Percentiles rank a stretch among this genome's conserved stretches.
Conservation (phyloP, 805 yeast genomes). For the Kockiozyma suomiensis region DNA sequence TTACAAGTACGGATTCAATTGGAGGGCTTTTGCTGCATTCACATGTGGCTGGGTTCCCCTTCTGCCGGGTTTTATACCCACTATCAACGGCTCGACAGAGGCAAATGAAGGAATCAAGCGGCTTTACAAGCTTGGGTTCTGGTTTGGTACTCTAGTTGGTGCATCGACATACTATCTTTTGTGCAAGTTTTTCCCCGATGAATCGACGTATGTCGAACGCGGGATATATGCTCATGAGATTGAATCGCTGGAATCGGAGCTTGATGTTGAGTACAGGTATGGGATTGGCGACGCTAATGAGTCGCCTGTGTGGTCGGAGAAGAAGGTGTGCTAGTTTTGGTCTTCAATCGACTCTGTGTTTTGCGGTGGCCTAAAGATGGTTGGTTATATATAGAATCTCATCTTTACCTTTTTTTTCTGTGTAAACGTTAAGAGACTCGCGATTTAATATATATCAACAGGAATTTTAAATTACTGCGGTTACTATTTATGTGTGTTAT, state of each 20-base stretch:
- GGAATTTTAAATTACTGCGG: too few relatives aligned
- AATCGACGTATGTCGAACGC: conserved; percentile 23
- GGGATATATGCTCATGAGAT: conserved; percentile 13
- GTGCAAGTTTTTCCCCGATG: conserved; percentile 56
- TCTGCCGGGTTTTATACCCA: conserved; percentile 36
- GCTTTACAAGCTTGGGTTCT: conserved; percentile 58
- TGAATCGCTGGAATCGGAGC: background rate
- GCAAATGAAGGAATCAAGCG: conserved; percentile 74
- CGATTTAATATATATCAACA: too few relatives aligned
- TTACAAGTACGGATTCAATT: conserved; percentile 50
- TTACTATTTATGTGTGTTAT: too few relatives aligned
- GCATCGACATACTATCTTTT: conserved; percentile 54
- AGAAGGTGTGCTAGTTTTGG: background rate
- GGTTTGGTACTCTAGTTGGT: conserved; percentile 63
- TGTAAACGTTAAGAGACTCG: too few relatives aligned
- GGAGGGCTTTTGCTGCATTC: conserved; percentile 49
- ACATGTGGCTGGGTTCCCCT: conserved; percentile 39
- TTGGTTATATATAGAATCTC: background rate
- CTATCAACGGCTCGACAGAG: conserved; percentile 24
- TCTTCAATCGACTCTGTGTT: background rate
- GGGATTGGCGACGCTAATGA: background rate
- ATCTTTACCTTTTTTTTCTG: too few relatives aligned
- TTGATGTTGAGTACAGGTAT: conserved; percentile 4
- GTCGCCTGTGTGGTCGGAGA: background rate
- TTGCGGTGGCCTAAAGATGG: background rate